Evolutionary conservation across 23 red algal genomes (phyloP).

Genomic region (Pyropia haitanensis): DNA sequence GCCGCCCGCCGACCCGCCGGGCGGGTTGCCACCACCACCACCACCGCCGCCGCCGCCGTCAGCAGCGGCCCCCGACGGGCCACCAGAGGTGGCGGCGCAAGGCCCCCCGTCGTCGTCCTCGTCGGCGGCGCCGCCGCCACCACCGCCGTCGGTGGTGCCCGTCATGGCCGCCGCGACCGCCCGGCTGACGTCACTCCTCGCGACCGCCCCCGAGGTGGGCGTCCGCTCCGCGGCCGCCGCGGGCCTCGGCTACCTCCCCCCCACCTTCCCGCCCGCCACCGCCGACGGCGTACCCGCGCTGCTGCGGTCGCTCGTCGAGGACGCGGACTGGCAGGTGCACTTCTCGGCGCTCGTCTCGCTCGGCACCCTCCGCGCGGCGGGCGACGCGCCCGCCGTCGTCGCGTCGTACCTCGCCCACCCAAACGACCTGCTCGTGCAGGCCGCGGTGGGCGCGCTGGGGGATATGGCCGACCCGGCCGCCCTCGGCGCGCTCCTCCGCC

Average conservation of each 20-base stretch:
- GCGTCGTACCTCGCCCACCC: conserved; percentile 5
- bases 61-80: no score
- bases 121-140: no score
- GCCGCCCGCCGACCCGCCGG: conserved; percentile 6
- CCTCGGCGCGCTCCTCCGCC: conserved; percentile 21
- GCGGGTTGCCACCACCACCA: no score
- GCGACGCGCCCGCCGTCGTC: conserved; percentile 18
- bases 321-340: conserved; percentile 65
- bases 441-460: conserved; percentile 42
- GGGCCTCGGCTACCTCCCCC: conserved; percentile 39
- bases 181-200: conserved; percentile 14
- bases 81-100: conserved; percentile 1
- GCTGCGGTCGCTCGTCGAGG: conserved; percentile 29
- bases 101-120: neutral
- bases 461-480: conserved; percentile 26
- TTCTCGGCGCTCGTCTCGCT: conserved; percentile 45
- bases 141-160: no score
- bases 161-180: conserved; percentile 13
- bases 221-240: conserved; percentile 55
- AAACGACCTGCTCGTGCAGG: conserved; percentile 63
- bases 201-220: conserved; percentile 31
- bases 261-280: neutral
- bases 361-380: conserved; percentile 14
- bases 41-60: no score
- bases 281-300: conserved; percentile 29